Evolutionary conservation across 23 red algal species (phyloP), one percentile per base, ranked within the genome.

Genomic region (Gracilariopsis chorda): DNA sequence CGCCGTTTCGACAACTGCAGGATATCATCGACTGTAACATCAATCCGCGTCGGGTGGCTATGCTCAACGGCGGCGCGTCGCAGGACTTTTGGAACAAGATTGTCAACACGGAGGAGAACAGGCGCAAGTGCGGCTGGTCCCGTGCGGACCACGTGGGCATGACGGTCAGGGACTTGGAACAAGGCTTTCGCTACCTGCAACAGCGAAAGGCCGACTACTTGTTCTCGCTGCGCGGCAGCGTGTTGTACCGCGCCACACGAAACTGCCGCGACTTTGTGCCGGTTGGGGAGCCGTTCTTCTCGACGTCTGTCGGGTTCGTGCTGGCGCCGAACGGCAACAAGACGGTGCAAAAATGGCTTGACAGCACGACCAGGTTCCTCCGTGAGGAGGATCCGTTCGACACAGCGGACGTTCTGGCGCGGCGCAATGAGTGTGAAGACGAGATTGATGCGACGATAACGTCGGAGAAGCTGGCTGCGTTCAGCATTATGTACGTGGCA

Each of bases 71-170:
- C 14, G 82, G 82, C 0, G 82, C 82, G 0, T 86, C 82, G 21
- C 82, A 86, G 57, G 82, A 68, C 13, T 86, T 86, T 86, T 86
- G 82, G 82, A 68, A 86, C 63, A 70, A 68, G 41, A 65, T 65
- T 35, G 82, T 86, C 5, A 86, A 86, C 63, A 86, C 59, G 17
- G 17, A 58, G 39, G 17, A 48, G 2, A 71, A 70, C 44, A 40
- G 58, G 7, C 35, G 71, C 41, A 71, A 70, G 23, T 86, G 82
- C 27, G 48, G 71, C 4, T 86, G 82, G 82, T 40, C 10, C 45
- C 1, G 9, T 11, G 20, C 14, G 4, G 2, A 19, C 28, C n/a
- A 35, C n/a, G 58, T 86, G 2, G 62, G 82, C 20, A 86, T 72
- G 55, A 69, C 56, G 5, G 82, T 86, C n/a, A 48, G 39, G 27